Base-by-base conservation (phyloP, 116 monocot species). In the Dioscorea cayenensis region DNA sequence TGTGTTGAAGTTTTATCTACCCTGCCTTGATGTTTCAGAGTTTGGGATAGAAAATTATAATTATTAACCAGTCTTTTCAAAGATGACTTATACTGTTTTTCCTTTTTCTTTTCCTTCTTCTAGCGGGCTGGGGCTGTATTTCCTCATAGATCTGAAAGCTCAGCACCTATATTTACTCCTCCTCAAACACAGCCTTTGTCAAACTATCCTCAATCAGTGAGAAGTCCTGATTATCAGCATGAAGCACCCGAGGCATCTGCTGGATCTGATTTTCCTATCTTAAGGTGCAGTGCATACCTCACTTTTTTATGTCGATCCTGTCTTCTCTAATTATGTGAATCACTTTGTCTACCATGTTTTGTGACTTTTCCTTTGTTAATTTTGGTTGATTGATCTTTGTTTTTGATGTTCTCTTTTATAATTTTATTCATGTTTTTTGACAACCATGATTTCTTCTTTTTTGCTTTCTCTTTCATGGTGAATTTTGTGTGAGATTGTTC, bases 101-200 rank as follows among this genome's bases (percentile, higher is more conserved):
- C 17, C 1, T n/a, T 55, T 55, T 55, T 49, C 16, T 23, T 69
- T 7, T 68, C 49, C 16, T 6, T 14, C 50, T 67, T 32, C 73
- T 83, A 99, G 99, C 85, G 82, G 61, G 77, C 81, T 83, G 99
- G 99, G 84, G 82, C 75, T 62, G 87, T 87, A 60, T 99, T 99
- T 86, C 94, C 94, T 35, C 84, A 92, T 60, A 85, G 89, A 71
- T 28, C 79, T 48, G 97, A 97, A 66, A 85, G 81, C 28, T 69
- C 88, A 68, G 97, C 84, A 70, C 97, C 97, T 9, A 79, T 86
- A 67, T 93, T 97, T 80, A 97, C 92, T 76, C 93, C 88, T 67
- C 89, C 89, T 43, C 97, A 93, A 77, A 83, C 93, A 68, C 84
- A 83, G 60, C 90, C 97, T 29, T 77, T 89, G 65, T 49, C 85